A percentile compares a stretch with the other conserved stretches of the same genome.
These are phyloP conservation scores for Erodium maritimum DNA, from an alignment of 345 rosid species.

Conservation along the genomic window DNA sequence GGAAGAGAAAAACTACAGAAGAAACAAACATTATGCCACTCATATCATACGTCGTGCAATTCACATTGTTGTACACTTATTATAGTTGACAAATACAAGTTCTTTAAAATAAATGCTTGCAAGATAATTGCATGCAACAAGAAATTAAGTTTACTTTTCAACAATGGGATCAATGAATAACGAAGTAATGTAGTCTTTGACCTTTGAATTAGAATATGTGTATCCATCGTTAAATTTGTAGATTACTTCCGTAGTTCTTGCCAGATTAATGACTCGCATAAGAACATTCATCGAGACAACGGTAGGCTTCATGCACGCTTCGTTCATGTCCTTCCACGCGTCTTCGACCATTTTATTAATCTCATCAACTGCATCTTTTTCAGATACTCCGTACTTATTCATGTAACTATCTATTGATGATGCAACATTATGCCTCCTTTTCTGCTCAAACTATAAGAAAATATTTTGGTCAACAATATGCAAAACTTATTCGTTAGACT, in stretches of 20 bases:
- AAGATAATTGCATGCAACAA: too few species aligned
- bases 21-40: too few species aligned
- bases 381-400: background rate
- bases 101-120: too few species aligned
- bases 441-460: background rate
- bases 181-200: background rate
- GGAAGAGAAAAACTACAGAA: too few species aligned
- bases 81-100: too few species aligned
- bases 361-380: background rate
- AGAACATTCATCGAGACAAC: background rate
- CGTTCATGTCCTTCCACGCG: constrained; percentile 5
- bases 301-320: background rate
- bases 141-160: too few species aligned
- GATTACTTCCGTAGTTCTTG: background rate
- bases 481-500: too few species aligned
- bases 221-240: constrained; percentile 2
- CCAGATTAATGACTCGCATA: background rate
- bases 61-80: too few species aligned
- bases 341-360: background rate
- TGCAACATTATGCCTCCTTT: background rate
- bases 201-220: background rate
- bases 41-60: too few species aligned
- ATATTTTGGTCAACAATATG: too few species aligned
- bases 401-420: background rate
- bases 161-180: background rate